Percentiles rank a stretch among this genome's conserved stretches.
phyloP scores from a whole-genome alignment of 176 grass and related monocot genomes.

The Chloris gayana region DNA sequence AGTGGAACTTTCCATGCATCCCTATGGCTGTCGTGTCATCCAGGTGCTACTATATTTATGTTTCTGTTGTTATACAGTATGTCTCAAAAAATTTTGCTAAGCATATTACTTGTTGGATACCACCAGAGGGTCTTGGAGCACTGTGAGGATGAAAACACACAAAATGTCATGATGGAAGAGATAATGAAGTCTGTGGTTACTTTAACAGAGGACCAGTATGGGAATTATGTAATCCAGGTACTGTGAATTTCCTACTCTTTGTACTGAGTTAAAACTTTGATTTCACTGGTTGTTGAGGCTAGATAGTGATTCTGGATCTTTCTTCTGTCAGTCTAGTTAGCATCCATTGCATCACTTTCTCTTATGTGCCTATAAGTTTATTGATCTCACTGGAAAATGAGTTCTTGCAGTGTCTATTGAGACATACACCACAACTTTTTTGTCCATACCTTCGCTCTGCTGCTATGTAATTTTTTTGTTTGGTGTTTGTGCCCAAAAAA shows the following conservation, averaged over 20 bases:
- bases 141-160: conserved; percentile 82
- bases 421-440: not conserved
- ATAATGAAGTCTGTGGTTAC: conserved; percentile 81
- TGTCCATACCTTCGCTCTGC: conserved; percentile 5
- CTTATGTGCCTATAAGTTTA: not conserved
- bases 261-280: not conserved
- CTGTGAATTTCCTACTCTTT: conserved; percentile 20
- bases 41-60: conserved; percentile 54
- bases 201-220: conserved; percentile 94
- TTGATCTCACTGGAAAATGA: not conserved
- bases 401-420: not conserved
- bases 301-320: not conserved
- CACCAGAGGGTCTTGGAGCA: conserved; percentile 92
- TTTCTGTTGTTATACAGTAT: conserved; percentile 8
- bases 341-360: conserved; percentile 8
- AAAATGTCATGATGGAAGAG: conserved; percentile 92
- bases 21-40: conserved; percentile 98
- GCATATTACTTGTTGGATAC: conserved; percentile 23
- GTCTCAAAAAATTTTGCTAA: conserved; percentile 13
- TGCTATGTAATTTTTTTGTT: not conserved
- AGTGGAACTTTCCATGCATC: conserved; percentile 84
- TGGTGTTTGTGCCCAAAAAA: not conserved
- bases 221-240: conserved; percentile 99
- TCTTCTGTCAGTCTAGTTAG: not conserved
- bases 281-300: conserved; percentile 5